These are phyloP conservation scores for Saprolegnia diclina DNA, from an alignment of 352 stramenopile genomes.

Conservation along the genomic window DNA sequence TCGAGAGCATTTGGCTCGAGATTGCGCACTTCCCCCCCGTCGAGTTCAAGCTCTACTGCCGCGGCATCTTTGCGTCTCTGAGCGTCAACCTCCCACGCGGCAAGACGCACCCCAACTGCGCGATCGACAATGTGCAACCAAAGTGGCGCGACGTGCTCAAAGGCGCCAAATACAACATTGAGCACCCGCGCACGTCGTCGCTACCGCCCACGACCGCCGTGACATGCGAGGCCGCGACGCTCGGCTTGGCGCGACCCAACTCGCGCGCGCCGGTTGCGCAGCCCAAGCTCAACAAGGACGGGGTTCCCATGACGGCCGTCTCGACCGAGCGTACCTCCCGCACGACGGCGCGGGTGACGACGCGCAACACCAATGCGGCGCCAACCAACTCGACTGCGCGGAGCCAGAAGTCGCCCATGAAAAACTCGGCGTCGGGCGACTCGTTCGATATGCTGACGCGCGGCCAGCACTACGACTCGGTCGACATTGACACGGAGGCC, in stretches of 20 bases:
- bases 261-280: constrained; percentile 5
- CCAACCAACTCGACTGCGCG: constrained; percentile 6
- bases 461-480: constrained; percentile 41
- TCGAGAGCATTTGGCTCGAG: constrained; percentile 87
- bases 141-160: constrained; percentile 78
- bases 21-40: constrained; percentile 93
- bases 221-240: constrained; percentile 18
- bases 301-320: not conserved
- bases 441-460: constrained; percentile 1
- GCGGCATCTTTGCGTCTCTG: constrained; percentile 88
- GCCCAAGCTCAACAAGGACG: not conserved
- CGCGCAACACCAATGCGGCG: not conserved
- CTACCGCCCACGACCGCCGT: constrained; percentile 6
- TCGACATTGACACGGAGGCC: constrained; percentile 79
- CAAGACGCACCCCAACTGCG: constrained; percentile 45
- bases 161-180: constrained; percentile 32
- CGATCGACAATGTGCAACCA: constrained; percentile 44
- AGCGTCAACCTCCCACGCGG: constrained; percentile 84
- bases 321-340: constrained; percentile 15
- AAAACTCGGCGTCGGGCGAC: constrained; percentile 2
- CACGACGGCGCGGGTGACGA: constrained; percentile 11
- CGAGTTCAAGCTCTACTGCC: constrained; percentile 81
- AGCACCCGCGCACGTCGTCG: constrained; percentile 13
- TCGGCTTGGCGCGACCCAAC: constrained; percentile 24
- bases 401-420: not conserved